Evolutionary conservation across 2,329 filamentous ascomycete species (phyloP).

Genomic region (Penicillium sp.): DNA sequence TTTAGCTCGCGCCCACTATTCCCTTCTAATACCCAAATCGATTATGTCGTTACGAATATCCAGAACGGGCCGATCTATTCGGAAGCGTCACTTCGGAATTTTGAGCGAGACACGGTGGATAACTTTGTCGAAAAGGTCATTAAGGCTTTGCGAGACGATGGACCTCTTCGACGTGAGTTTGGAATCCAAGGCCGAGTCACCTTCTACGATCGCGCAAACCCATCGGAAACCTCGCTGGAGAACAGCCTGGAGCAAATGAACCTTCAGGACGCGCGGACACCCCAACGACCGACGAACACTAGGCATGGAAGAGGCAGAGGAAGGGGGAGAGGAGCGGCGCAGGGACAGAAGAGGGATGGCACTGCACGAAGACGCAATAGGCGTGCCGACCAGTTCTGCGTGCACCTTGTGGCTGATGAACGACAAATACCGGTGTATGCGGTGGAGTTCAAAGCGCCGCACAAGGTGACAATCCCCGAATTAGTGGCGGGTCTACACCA

Average conservation of each 20-base stretch:
- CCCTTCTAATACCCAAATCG: constrained; percentile 9
- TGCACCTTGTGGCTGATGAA: no score
- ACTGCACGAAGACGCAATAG: not conserved
- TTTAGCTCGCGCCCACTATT: constrained; percentile 7
- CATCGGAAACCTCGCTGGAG: constrained; percentile 18
- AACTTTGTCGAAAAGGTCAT: constrained; percentile 26
- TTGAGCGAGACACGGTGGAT: constrained; percentile 29
- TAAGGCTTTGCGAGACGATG: constrained; percentile 19
- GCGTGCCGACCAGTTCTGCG: no score
- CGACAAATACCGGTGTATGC: constrained; percentile 12
- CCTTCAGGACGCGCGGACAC: constrained; percentile 13
- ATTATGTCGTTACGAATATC: constrained; percentile 11
- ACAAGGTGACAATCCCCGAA: constrained; percentile 28
- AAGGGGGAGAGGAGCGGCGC: constrained; percentile 7
- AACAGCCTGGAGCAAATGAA: constrained; percentile 23
- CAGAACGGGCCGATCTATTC: constrained; percentile 26
- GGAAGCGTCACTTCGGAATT: constrained; percentile 25
- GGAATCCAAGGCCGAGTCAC: constrained; percentile 18
- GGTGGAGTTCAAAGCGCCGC: constrained; percentile 33
- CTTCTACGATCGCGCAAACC: constrained; percentile 21
- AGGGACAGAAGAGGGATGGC: constrained; percentile 15
- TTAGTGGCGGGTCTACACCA: constrained; percentile 29
- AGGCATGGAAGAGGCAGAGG: constrained; percentile 17
- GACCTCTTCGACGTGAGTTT: constrained; percentile 20
- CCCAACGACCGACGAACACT: constrained; percentile 8